Conservation (phyloP, 306 rosid genomes). For the Ormosia semicastrata region DNA sequence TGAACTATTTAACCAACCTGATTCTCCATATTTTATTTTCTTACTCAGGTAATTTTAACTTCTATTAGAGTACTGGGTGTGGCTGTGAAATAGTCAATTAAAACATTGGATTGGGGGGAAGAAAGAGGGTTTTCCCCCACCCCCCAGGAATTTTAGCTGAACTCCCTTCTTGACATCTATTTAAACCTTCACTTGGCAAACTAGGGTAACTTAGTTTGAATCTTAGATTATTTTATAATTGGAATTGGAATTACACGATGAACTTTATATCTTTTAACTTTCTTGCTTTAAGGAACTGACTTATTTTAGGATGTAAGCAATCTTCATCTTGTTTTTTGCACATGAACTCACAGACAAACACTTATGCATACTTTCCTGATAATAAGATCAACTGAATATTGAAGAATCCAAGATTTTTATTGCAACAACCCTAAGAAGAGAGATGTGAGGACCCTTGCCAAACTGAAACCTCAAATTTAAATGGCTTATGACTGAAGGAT, state of each 20-base stretch:
- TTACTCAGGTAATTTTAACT: constrained; percentile 72
- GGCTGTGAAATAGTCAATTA: constrained; percentile 1
- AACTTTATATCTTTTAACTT: not conserved
- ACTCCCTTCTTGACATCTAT: not conserved
- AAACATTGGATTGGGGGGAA: not conserved
- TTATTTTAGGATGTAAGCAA: not conserved
- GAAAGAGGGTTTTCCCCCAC: no score
- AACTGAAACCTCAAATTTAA: not conserved
- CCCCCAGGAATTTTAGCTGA: no score
- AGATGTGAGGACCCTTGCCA: not conserved
- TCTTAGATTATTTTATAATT: not conserved
- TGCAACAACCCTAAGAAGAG: not conserved
- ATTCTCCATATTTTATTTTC: constrained; percentile 87
- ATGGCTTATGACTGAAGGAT: not conserved
- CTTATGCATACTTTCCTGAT: not conserved
- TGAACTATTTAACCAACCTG: constrained; percentile 68
- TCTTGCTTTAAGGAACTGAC: not conserved
- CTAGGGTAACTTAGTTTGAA: not conserved
- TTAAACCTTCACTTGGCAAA: not conserved
- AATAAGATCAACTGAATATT: not conserved
- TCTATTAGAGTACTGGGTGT: not conserved
- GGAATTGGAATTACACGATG: not conserved
- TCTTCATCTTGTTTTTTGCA: constrained; percentile 4
- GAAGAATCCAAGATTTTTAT: not conserved
- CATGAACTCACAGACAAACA: not conserved